phyloP scores from a whole-genome alignment of 1,284 basidiomycete species.

The Rhodotorula mucilaginosa region DNA sequence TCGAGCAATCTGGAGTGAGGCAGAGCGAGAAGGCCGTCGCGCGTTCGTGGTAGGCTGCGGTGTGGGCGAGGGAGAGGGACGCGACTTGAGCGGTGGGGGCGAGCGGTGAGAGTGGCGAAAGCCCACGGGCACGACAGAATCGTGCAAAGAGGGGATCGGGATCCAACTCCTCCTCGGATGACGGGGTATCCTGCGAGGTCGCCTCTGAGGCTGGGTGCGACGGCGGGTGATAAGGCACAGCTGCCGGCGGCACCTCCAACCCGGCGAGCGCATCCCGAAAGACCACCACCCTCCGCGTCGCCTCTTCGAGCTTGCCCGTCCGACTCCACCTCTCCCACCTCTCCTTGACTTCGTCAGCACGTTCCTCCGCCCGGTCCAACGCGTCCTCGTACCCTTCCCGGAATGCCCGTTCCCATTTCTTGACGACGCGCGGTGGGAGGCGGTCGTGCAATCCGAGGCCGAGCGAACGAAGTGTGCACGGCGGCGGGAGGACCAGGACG shows the following conservation, averaged over 20 bases:
- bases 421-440: background rate
- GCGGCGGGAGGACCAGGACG: conserved; percentile 28
- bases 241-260: background rate
- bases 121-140: conserved; percentile 12
- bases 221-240: background rate
- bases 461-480: conserved; percentile 12
- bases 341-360: conserved; percentile 13
- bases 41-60: background rate
- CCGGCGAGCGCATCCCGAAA: conserved; percentile 19
- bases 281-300: conserved; percentile 20
- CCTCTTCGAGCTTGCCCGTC: conserved; percentile 18
- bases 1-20: conserved; percentile 23
- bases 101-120: conserved; percentile 12
- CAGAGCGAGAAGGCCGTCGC: conserved; percentile 21
- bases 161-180: conserved; percentile 4
- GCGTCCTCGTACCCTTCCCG: conserved; percentile 20
- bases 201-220: background rate
- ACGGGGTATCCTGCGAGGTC: background rate
- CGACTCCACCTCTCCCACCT: conserved; percentile 32
- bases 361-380: conserved; percentile 4
- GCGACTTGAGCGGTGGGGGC: background rate
- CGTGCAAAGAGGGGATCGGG: conserved; percentile 22
- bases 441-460: conserved; percentile 28
- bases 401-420: conserved; percentile 22
- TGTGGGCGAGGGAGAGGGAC: conserved; percentile 1